These are phyloP conservation scores for Erythrobasidium hasegawianum DNA, from an alignment of 1,284 basidiomycete species.

Conservation along the genomic window DNA sequence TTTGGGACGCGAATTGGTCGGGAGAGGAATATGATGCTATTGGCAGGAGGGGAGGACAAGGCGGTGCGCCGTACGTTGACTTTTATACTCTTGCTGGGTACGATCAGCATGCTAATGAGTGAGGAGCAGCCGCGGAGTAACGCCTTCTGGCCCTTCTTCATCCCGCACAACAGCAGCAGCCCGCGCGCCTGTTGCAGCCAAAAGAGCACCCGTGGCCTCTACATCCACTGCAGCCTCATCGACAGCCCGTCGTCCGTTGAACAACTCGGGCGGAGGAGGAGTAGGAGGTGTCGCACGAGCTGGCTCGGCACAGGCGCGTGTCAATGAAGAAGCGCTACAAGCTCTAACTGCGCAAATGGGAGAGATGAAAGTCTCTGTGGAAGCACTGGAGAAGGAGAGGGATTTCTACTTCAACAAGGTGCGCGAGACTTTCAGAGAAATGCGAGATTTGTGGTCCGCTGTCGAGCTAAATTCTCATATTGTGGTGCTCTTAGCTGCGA, in stretches of 20 bases:
- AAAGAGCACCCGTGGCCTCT: constrained; percentile 21
- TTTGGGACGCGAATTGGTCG: constrained; percentile 88
- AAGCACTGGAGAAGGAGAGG: constrained; percentile 44
- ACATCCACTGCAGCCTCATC: constrained; percentile 4
- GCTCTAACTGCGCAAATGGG: constrained; percentile 70
- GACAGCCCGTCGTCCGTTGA: constrained; percentile 3
- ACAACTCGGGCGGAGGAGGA: background rate
- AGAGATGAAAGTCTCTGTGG: constrained; percentile 77
- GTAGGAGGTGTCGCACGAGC: constrained; percentile 1
- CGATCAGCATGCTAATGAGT: background rate
- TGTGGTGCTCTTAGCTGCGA: no score
- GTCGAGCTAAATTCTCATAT: no score
- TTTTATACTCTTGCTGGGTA: background rate
- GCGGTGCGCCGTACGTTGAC: constrained; percentile 45
- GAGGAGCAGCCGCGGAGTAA: constrained; percentile 12
- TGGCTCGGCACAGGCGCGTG: constrained; percentile 6
- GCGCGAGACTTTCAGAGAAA: no score
- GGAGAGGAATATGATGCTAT: constrained; percentile 87
- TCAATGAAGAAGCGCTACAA: constrained; percentile 52
- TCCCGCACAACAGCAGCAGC: constrained; percentile 12
- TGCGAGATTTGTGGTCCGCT: no score
- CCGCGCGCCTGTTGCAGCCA: constrained; percentile 13
- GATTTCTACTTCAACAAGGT: constrained; percentile 99
- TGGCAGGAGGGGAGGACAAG: constrained; percentile 64
- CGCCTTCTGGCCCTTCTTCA: constrained; percentile 22